Conservation (phyloP, 768 basidiomycete species). For the Amanita rimosa region DNA sequence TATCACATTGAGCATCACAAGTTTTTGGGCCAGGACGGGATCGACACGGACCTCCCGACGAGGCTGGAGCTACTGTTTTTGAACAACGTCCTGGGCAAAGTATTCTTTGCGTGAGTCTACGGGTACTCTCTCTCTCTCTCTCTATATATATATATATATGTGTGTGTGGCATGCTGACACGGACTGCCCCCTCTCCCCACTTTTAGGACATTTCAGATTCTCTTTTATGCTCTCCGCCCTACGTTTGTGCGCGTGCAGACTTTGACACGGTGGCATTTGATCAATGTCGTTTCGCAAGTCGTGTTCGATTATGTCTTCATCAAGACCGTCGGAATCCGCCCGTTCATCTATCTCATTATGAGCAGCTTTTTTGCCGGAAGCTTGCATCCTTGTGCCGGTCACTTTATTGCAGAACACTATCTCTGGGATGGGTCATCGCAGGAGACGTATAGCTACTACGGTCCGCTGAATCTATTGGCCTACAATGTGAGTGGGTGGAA, state of each 20-base stretch:
- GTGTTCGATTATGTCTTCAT: conserved; percentile 64
- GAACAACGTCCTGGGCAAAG: conserved; percentile 95
- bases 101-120: conserved; percentile 82
- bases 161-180: neutral
- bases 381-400: conserved; percentile 90
- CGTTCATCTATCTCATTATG: conserved; percentile 74
- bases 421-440: conserved; percentile 87
- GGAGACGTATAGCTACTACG: conserved; percentile 97
- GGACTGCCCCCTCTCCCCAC: neutral
- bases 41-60: conserved; percentile 94
- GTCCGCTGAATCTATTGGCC: conserved; percentile 76
- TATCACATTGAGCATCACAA: conserved; percentile 98
- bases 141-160: too few relatives aligned
- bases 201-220: conserved; percentile 85
- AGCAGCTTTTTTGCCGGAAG: conserved; percentile 96
- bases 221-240: conserved; percentile 96
- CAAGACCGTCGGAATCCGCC: conserved; percentile 24
- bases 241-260: conserved; percentile 81
- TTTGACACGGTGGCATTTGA: conserved; percentile 73
- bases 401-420: conserved; percentile 98
- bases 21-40: conserved; percentile 87
- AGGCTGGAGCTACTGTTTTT: conserved; percentile 72
- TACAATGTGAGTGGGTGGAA: conserved; percentile 67
- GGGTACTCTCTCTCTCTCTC: too few relatives aligned
- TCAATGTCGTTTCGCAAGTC: conserved; percentile 66